phyloP scores from a whole-genome alignment of 2,329 filamentous ascomycete species.

The Alternaria rosae region DNA sequence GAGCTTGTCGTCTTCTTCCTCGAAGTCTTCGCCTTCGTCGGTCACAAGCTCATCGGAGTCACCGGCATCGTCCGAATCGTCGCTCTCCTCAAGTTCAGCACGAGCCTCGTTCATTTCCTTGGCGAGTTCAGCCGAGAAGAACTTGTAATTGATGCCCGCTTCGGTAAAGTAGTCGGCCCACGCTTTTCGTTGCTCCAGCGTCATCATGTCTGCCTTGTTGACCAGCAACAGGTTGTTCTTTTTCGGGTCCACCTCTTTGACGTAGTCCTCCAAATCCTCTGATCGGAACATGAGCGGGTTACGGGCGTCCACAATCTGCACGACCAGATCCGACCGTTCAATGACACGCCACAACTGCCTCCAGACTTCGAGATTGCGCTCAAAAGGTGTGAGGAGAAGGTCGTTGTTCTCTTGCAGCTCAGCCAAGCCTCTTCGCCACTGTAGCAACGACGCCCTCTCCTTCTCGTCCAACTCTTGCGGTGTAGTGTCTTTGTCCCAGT shows the following conservation, averaged over 20 bases:
- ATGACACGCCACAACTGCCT: conserved; percentile 98
- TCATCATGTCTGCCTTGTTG: conserved; percentile 99
- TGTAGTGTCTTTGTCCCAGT: conserved; percentile 88
- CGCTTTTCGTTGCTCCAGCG: conserved; percentile 75
- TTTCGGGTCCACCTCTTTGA: conserved; percentile 86
- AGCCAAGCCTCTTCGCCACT: conserved; percentile 89
- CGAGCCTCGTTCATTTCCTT: conserved; percentile 85
- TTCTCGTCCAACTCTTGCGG: conserved; percentile 78
- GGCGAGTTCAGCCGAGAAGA: conserved; percentile 93
- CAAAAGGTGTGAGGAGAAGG: conserved; percentile 95
- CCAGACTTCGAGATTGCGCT: conserved; percentile 97
- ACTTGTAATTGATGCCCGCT: conserved; percentile 85
- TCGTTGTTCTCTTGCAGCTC: conserved; percentile 95
- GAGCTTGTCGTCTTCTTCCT: conserved; percentile 59
- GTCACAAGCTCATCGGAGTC: conserved; percentile 45
- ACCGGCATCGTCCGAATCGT: conserved; percentile 30
- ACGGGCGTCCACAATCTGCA: conserved; percentile 97
- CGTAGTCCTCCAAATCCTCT: conserved; percentile 91
- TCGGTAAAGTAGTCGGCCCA: conserved; percentile 90
- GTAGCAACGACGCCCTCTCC: conserved; percentile 81
- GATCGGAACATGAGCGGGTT: conserved; percentile 94
- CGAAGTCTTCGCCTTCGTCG: conserved; percentile 55
- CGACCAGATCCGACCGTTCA: conserved; percentile 91
- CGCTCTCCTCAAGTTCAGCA: conserved; percentile 61
- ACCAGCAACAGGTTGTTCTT: conserved; percentile 93